phyloP scores from a whole-genome alignment of 2,329 filamentous ascomycete species.

The Trichoderma simmonsii region DNA sequence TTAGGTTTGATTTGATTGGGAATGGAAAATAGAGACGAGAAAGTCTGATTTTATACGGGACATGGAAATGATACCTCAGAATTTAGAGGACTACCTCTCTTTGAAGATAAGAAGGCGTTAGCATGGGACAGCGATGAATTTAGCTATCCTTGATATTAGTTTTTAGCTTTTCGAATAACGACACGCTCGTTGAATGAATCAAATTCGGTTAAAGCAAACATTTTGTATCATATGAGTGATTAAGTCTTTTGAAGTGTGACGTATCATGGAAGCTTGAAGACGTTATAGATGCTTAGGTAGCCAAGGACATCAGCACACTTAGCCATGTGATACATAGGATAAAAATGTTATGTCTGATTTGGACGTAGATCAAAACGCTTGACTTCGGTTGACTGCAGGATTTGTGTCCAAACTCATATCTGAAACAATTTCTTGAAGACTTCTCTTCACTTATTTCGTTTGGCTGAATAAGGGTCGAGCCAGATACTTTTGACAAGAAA shows the following conservation, averaged over 20 bases:
- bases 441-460: too few species aligned
- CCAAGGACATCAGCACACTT: too few species aligned
- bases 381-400: not conserved
- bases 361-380: too few species aligned
- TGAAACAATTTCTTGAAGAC: not conserved
- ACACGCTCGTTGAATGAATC: not conserved
- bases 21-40: not conserved
- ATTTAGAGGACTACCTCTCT: not conserved
- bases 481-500: not conserved
- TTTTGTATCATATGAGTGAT: not conserved
- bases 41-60: not conserved
- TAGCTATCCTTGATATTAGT: not conserved
- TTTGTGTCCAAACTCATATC: not conserved
- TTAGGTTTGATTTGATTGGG: not conserved
- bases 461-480: too few species aligned
- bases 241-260: not conserved
- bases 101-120: not conserved
- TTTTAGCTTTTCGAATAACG: not conserved
- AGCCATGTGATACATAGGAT: too few species aligned
- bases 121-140: not conserved
- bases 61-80: not conserved
- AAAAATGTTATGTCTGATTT: too few species aligned
- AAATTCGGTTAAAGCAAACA: not conserved
- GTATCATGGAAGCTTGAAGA: not conserved
- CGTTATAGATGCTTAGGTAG: too few species aligned